phyloP scores from a whole-genome alignment of 805 yeast genomes.

The Kuraishia ogatae region DNA sequence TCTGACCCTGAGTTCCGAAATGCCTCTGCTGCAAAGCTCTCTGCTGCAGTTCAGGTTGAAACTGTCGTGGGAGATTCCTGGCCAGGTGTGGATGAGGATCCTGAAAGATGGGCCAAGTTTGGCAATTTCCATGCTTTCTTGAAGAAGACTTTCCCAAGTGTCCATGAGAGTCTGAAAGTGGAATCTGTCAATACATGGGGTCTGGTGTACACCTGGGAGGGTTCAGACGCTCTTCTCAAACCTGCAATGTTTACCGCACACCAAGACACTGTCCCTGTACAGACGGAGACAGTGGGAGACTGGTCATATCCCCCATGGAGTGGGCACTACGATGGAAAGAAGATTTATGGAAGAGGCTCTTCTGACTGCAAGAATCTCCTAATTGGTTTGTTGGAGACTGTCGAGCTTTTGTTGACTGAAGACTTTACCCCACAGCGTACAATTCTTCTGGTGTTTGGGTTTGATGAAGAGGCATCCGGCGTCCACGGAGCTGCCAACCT shows the following conservation, averaged over 20 bases:
- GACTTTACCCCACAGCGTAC: conserved; percentile 56
- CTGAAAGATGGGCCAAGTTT: conserved; percentile 41
- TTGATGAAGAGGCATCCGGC: conserved; percentile 71
- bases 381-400: conserved; percentile 53
- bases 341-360: conserved; percentile 68
- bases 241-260: conserved; percentile 67
- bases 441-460: conserved; percentile 56
- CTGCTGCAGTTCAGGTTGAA: conserved; percentile 52
- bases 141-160: conserved; percentile 43
- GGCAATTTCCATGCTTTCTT: conserved; percentile 44
- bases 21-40: conserved; percentile 30
- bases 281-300: conserved; percentile 37
- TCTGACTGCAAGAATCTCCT: conserved; percentile 64
- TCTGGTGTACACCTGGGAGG: conserved; percentile 54
- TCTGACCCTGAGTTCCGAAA: conserved; percentile 22
- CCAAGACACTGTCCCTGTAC: conserved; percentile 77
- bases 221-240: conserved; percentile 39
- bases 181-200: conserved; percentile 53
- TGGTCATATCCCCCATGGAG: conserved; percentile 64
- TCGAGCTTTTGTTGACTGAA: conserved; percentile 41
- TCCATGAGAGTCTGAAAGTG: conserved; percentile 37
- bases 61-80: conserved; percentile 49
- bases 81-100: conserved; percentile 35
- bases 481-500: conserved; percentile 46
- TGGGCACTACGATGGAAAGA: conserved; percentile 54